Evolutionary conservation across 2,329 filamentous ascomycete species (phyloP).

Genomic region (Zopfia rhizophila): DNA sequence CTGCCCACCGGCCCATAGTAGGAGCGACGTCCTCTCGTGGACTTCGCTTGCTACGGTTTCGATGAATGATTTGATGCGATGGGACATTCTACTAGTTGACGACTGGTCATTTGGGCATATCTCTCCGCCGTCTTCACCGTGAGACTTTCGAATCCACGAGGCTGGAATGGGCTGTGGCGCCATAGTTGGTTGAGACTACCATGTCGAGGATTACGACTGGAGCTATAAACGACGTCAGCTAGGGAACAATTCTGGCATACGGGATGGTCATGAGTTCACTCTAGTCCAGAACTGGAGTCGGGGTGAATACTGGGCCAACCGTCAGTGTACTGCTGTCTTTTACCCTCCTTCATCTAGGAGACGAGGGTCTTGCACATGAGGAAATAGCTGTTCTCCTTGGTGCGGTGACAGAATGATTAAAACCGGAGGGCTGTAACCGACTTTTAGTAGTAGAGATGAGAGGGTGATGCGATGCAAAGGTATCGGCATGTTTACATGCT

Average conservation of each 20-base stretch:
- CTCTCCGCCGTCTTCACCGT: constrained; percentile 72
- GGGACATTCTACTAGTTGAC: constrained; percentile 79
- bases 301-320: constrained; percentile 71
- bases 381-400: constrained; percentile 74
- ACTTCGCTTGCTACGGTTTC: constrained; percentile 74
- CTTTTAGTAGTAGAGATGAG: no score
- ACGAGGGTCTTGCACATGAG: constrained; percentile 63
- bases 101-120: constrained; percentile 77
- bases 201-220: constrained; percentile 55
- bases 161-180: constrained; percentile 44
- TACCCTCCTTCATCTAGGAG: constrained; percentile 59
- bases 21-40: constrained; percentile 36
- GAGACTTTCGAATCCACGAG: constrained; percentile 50
- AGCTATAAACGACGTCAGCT: constrained; percentile 48
- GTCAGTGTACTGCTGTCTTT: background rate
- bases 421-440: no score
- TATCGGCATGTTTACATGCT: no score
- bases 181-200: constrained; percentile 52
- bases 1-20: constrained; percentile 45
- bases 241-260: constrained; percentile 34
- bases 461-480: no score
- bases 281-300: constrained; percentile 72
- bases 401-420: constrained; percentile 22
- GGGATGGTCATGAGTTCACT: constrained; percentile 66
- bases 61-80: constrained; percentile 77